phyloP scores from a whole-genome alignment of 2,329 filamentous ascomycete genomes.

The Neopestalotiopsis sp. region DNA sequence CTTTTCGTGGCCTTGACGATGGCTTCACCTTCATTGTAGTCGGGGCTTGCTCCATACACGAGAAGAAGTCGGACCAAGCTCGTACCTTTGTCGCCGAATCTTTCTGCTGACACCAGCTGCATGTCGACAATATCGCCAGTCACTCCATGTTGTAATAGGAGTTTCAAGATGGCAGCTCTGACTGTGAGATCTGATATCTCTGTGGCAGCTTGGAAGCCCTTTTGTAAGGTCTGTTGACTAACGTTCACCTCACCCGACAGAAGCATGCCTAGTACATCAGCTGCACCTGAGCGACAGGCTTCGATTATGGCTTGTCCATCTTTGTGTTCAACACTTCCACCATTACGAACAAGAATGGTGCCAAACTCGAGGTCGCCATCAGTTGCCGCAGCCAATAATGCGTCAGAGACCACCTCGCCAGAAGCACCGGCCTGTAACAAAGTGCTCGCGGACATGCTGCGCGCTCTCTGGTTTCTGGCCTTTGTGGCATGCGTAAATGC shows the following conservation, averaged over 20 bases:
- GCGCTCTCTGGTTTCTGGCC: constrained; percentile 43
- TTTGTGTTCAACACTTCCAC: constrained; percentile 56
- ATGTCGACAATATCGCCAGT: constrained; percentile 56
- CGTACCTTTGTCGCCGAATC: constrained; percentile 55
- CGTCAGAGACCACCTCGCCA: constrained; percentile 51
- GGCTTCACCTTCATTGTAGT: constrained; percentile 60
- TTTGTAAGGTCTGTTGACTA: constrained; percentile 49
- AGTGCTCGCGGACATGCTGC: constrained; percentile 50
- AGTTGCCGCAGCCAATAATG: constrained; percentile 55
- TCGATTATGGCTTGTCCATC: constrained; percentile 60
- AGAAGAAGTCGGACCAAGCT: constrained; percentile 57
- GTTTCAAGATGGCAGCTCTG: constrained; percentile 54
- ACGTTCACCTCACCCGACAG: constrained; percentile 47
- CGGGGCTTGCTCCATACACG: constrained; percentile 57
- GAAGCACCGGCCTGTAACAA: constrained; percentile 54
- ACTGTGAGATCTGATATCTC: constrained; percentile 56
- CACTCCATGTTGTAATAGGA: constrained; percentile 57
- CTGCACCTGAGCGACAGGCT: constrained; percentile 57
- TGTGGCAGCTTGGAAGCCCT: constrained; percentile 61
- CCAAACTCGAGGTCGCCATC: constrained; percentile 60
- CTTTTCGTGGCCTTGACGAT: constrained; percentile 60
- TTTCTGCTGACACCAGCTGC: constrained; percentile 58
- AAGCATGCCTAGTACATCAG: constrained; percentile 56
- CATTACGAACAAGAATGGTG: constrained; percentile 55
- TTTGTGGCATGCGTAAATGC: constrained; percentile 51